These are phyloP conservation scores for Niebla homalea DNA, from an alignment of 495 filamentous ascomycete genomes.

Conservation along the genomic window DNA sequence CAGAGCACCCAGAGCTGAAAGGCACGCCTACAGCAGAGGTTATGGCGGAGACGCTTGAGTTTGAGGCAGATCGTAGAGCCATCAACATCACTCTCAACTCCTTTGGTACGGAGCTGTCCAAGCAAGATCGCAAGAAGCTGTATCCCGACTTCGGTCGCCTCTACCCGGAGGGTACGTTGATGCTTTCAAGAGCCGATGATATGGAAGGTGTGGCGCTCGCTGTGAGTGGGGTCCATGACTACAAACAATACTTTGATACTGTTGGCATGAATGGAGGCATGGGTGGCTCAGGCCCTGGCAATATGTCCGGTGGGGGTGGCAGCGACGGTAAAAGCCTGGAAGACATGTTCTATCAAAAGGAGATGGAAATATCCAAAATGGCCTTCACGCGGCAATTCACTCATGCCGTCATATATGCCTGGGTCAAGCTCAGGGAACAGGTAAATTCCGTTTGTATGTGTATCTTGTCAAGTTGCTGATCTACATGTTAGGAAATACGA, in stretches of 20 bases:
- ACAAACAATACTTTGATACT: conserved; percentile 88
- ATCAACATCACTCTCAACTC: conserved; percentile 99
- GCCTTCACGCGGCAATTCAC: conserved; percentile 97
- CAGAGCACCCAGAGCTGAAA: conserved; percentile 64
- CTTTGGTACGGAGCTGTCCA: conserved; percentile 92
- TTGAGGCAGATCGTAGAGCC: conserved; percentile 87
- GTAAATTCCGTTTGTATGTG: conserved; percentile 35
- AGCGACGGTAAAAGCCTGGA: conserved; percentile 82
- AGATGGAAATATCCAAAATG: conserved; percentile 93
- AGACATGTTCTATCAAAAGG: conserved; percentile 97
- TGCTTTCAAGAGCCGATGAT: conserved; percentile 92
- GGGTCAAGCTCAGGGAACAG: conserved; percentile 96
- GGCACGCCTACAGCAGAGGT: conserved; percentile 86
- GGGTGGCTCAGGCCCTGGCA: conserved; percentile 51
- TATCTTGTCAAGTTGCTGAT: conserved; percentile 16
- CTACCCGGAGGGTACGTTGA: conserved; percentile 86
- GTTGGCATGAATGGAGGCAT: conserved; percentile 69
- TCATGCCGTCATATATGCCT: conserved; percentile 87
- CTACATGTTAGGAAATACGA: conserved; percentile 69
- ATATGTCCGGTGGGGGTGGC: conserved; percentile 66
- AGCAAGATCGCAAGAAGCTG: conserved; percentile 86
- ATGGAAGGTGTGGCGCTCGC: conserved; percentile 85
- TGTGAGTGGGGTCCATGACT: conserved; percentile 81
- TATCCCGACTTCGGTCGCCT: conserved; percentile 85
- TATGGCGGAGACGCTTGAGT: conserved; percentile 89